phyloP scores from a whole-genome alignment of 192 early-diverging fungal genomes.

The Rhizophagus clarus region DNA sequence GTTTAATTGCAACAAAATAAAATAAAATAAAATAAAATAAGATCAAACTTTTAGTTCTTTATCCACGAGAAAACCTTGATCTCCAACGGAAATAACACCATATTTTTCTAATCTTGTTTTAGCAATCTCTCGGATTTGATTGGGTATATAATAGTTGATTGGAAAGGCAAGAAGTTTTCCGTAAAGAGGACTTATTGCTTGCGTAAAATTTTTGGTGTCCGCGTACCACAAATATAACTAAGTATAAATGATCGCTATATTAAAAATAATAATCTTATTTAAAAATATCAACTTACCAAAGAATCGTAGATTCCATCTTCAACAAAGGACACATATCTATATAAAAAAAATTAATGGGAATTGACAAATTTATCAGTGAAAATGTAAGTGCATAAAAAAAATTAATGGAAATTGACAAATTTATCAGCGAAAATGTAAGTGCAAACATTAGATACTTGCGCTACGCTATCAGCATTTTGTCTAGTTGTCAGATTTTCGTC shows the following conservation, averaged over 20 bases:
- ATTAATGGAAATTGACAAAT: background rate
- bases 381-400: background rate
- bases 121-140: slow-evolving; percentile 73
- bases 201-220: slow-evolving; percentile 79
- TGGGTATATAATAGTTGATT: slow-evolving; percentile 67
- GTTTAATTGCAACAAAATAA: background rate
- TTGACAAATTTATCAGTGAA: background rate
- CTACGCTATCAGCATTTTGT: slow-evolving; percentile 53
- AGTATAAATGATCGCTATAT: background rate
- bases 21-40: background rate
- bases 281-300: background rate
- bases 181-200: slow-evolving; percentile 72
- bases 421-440: background rate
- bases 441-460: slow-evolving; percentile 40
- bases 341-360: background rate
- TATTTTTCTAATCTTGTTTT: slow-evolving; percentile 64
- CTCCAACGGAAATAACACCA: slow-evolving; percentile 41
- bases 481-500: slow-evolving; percentile 47
- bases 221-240: slow-evolving; percentile 82
- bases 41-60: slow-evolving; percentile 35
- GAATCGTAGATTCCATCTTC: background rate
- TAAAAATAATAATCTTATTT: background rate
- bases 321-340: slow-evolving; percentile 5
- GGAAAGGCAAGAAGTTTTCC: slow-evolving; percentile 71
- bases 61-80: slow-evolving; percentile 22